Evolutionary conservation across 2,329 filamentous ascomycete species (phyloP).

Genomic region (Alternaria atra): DNA sequence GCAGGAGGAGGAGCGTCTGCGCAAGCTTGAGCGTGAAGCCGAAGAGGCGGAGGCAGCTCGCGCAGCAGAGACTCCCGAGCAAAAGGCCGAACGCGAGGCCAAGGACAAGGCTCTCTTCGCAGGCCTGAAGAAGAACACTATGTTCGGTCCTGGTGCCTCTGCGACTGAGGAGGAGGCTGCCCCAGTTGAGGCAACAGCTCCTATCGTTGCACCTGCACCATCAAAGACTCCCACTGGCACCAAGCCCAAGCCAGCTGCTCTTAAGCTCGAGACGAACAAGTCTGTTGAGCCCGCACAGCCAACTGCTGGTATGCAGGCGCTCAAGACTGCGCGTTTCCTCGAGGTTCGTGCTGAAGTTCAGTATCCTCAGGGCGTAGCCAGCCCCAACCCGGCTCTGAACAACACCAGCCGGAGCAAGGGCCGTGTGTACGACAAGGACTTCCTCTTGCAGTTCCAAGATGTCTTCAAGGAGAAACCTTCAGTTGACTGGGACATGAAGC

Average conservation of each 20-base stretch:
- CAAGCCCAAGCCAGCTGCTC: conserved; percentile 84
- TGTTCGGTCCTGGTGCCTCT: conserved; percentile 56
- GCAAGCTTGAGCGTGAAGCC: conserved; percentile 59
- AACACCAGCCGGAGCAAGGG: conserved; percentile 80
- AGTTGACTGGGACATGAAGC: conserved; percentile 87
- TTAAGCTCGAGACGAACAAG: conserved; percentile 89
- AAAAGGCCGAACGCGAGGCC: conserved; percentile 53
- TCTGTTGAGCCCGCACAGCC: conserved; percentile 89
- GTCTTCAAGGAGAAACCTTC: conserved; percentile 98
- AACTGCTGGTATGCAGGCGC: conserved; percentile 89
- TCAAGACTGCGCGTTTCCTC: conserved; percentile 91
- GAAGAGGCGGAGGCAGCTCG: conserved; percentile 58
- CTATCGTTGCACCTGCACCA: conserved; percentile 28
- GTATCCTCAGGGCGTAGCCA: conserved; percentile 80
- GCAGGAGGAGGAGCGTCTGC: conserved; percentile 64
- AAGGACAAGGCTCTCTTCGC: conserved; percentile 54
- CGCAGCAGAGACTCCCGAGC: conserved; percentile 52
- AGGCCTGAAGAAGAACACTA: conserved; percentile 58
- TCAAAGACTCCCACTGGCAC: conserved; percentile 59
- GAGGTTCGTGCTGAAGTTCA: conserved; percentile 77
- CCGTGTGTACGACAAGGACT: conserved; percentile 95
- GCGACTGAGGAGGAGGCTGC: conserved; percentile 46
- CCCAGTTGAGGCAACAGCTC: conserved; percentile 53
- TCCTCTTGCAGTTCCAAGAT: conserved; percentile 93
- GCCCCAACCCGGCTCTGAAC: conserved; percentile 90